Evolutionary conservation across 2,329 filamentous ascomycete species (phyloP).

Genomic region (Apiospora hydei): DNA sequence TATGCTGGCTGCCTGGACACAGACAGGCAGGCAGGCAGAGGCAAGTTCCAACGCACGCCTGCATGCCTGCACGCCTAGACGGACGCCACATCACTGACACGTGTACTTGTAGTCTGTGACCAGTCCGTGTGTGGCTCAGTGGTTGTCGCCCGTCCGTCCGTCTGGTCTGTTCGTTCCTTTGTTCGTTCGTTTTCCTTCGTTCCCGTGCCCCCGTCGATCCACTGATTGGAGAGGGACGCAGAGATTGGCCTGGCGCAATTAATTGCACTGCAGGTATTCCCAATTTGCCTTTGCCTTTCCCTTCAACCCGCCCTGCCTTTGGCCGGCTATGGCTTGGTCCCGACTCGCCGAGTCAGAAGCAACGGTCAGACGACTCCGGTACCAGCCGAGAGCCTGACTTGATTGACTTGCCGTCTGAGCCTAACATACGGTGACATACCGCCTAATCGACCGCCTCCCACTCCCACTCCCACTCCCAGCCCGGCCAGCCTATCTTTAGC

Average conservation of each 20-base stretch:
- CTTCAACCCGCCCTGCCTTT: neutral
- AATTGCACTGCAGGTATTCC: neutral
- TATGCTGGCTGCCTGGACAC: too few species aligned
- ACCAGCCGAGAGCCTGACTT: slow-evolving; percentile 2
- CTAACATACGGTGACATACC: neutral
- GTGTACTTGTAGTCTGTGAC: too few species aligned
- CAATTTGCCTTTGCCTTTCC: neutral
- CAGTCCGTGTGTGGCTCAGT: neutral
- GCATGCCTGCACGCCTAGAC: too few species aligned
- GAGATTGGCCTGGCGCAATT: neutral
- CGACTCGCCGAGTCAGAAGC: slow-evolving; percentile 8
- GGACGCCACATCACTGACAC: too few species aligned
- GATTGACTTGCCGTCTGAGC: slow-evolving; percentile 16
- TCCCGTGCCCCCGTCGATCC: neutral
- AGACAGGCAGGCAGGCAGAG: too few species aligned
- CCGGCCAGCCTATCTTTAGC: neutral
- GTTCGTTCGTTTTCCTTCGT: neutral
- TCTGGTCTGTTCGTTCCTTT: too few species aligned
- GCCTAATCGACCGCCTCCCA: neutral
- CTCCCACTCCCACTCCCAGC: too few species aligned
- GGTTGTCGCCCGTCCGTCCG: neutral
- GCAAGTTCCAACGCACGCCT: too few species aligned
- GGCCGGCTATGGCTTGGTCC: neutral
- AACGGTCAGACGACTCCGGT: slow-evolving; percentile 15
- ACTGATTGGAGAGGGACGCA: too few species aligned